These are phyloP conservation scores for Termitomyces eurrhizus DNA, from an alignment of 768 basidiomycete genomes.

Conservation along the genomic window DNA sequence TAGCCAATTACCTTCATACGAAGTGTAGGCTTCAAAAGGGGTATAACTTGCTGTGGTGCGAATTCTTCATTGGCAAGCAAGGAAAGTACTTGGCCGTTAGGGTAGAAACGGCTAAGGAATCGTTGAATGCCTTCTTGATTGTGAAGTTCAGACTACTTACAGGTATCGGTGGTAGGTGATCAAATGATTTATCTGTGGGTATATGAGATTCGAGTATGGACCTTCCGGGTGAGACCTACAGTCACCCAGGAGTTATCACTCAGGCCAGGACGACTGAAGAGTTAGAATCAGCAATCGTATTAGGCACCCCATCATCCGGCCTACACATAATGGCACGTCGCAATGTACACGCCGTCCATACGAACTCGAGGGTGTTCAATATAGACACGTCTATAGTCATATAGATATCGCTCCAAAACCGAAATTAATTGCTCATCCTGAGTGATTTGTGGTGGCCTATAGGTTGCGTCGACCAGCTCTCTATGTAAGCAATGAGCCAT, in stretches of 20 bases:
- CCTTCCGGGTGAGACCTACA: slow-evolving; percentile 38
- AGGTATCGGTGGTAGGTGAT: slow-evolving; percentile 93
- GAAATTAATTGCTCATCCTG: slow-evolving; percentile 43
- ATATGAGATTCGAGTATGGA: slow-evolving; percentile 9
- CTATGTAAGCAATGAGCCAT: slow-evolving; percentile 31
- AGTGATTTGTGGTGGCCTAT: slow-evolving; percentile 73
- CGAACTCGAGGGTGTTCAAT: slow-evolving; percentile 85
- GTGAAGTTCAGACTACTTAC: slow-evolving; percentile 34
- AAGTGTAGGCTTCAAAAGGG: slow-evolving; percentile 68
- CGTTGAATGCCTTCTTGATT: background rate
- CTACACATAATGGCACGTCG: slow-evolving; percentile 85
- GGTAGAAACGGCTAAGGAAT: slow-evolving; percentile 70
- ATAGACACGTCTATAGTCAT: slow-evolving; percentile 71
- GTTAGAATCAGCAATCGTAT: background rate
- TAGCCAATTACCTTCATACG: slow-evolving; percentile 61
- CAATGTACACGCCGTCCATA: slow-evolving; percentile 87
- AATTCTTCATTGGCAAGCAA: slow-evolving; percentile 79
- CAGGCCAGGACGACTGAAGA: slow-evolving; percentile 38
- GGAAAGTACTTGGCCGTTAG: slow-evolving; percentile 82
- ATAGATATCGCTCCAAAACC: slow-evolving; percentile 48
- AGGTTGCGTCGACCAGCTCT: slow-evolving; percentile 58
- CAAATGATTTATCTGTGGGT: slow-evolving; percentile 66
- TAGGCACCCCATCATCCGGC: slow-evolving; percentile 20
- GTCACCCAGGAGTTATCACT: slow-evolving; percentile 88
- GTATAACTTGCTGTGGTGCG: slow-evolving; percentile 68